A percentile compares a stretch with the other conserved stretches of the same genome.
Evolutionary conservation across 306 rosid species (phyloP).

Genomic region (Senna tora): DNA sequence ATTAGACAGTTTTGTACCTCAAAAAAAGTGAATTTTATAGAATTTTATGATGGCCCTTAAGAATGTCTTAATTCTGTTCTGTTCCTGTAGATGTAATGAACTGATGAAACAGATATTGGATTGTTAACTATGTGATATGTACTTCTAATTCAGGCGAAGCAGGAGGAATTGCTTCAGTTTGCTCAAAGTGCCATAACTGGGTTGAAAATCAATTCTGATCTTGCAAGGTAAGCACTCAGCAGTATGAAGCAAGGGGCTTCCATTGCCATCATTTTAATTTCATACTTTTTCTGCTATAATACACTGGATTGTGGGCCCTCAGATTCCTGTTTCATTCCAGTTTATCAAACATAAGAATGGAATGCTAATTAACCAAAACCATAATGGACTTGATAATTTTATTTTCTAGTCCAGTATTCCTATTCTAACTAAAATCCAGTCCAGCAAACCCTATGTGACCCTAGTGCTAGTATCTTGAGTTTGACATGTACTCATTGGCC

Average conservation of each 20-base stretch:
- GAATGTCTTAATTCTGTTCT: not conserved
- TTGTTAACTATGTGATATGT: not conserved
- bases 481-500: not conserved
- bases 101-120: not conserved
- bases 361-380: not conserved
- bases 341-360: not conserved
- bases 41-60: not conserved
- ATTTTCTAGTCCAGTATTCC: not conserved
- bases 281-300: not conserved
- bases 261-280: conserved; percentile 16
- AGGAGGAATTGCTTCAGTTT: conserved; percentile 97
- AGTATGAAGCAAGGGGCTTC: conserved; percentile 42
- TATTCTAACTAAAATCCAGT: not conserved
- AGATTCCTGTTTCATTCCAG: not conserved
- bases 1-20: not conserved
- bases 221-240: conserved; percentile 53
- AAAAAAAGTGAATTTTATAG: not conserved
- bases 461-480: not conserved
- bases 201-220: conserved; percentile 77
- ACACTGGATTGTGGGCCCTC: too few relatives aligned
- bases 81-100: not conserved
- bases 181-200: conserved; percentile 95
- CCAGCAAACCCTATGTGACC: not conserved
- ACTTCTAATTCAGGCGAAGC: conserved; percentile 69
- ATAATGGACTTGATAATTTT: not conserved